A percentile compares a stretch with the other conserved stretches of the same genome.
These are phyloP conservation scores for Leccinum sublutescens DNA, from an alignment of 768 basidiomycete species.

Conservation along the genomic window DNA sequence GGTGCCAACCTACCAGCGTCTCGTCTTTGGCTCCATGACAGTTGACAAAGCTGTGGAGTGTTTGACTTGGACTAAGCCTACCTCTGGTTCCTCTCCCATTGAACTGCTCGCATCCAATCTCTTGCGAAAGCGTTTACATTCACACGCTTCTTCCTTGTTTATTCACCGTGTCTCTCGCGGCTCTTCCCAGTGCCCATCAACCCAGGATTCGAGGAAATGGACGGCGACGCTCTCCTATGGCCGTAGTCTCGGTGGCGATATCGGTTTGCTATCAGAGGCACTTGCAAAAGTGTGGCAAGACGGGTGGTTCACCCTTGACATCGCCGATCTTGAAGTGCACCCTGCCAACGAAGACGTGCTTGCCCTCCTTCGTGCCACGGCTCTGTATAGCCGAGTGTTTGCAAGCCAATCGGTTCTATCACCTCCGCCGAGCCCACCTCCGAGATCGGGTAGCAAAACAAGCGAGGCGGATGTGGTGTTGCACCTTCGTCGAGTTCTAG, in stretches of 20 bases:
- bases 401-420: conserved; percentile 44
- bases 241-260: conserved; percentile 58
- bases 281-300: conserved; percentile 59
- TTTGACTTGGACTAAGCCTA: conserved; percentile 25
- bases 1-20: conserved; percentile 47
- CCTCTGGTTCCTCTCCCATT: conserved; percentile 37
- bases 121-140: conserved; percentile 51
- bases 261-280: conserved; percentile 49
- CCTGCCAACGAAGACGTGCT: conserved; percentile 46
- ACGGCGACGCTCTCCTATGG: conserved; percentile 55
- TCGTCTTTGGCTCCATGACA: conserved; percentile 51
- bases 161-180: conserved; percentile 40
- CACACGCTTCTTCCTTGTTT: conserved; percentile 55
- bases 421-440: conserved; percentile 59
- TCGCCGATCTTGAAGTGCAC: conserved; percentile 32
- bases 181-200: conserved; percentile 14
- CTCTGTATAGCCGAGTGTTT: conserved; percentile 64
- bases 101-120: conserved; percentile 49
- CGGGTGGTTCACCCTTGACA: conserved; percentile 25
- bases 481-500: conserved; percentile 55
- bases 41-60: conserved; percentile 53
- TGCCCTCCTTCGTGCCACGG: conserved; percentile 55
- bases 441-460: conserved; percentile 7
- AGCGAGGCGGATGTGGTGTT: conserved; percentile 36
- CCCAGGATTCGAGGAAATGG: conserved; percentile 37